Conservation (phyloP, 352 stramenopile genomes). For the Pythium apleroticum region DNA sequence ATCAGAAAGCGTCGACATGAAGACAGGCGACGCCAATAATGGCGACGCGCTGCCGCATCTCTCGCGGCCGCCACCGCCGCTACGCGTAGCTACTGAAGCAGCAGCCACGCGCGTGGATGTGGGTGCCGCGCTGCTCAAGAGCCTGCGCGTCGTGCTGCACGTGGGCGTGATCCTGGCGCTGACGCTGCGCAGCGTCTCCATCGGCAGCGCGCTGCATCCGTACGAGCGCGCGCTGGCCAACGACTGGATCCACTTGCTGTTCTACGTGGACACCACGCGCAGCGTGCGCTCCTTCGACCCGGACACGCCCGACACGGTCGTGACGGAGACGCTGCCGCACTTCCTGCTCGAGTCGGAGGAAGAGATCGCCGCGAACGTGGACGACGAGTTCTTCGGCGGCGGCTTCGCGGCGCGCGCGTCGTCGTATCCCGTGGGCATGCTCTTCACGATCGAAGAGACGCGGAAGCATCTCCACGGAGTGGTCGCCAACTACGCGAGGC, state of each 20-base stretch:
- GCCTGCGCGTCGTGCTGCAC: slow-evolving; percentile 41
- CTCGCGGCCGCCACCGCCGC: background rate
- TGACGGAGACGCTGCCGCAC: slow-evolving; percentile 50
- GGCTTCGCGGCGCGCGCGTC: slow-evolving; percentile 55
- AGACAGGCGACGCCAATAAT: background rate
- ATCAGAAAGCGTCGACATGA: background rate
- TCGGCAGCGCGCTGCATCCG: slow-evolving; percentile 51
- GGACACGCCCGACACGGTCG: slow-evolving; percentile 9
- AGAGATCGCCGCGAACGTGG: slow-evolving; percentile 60
- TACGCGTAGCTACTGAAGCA: background rate
- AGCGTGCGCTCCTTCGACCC: slow-evolving; percentile 14
- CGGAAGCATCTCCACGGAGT: slow-evolving; percentile 65
- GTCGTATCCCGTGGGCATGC: slow-evolving; percentile 53
- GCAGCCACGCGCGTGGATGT: background rate
- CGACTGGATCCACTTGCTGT: slow-evolving; percentile 70
- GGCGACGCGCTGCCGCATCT: background rate
- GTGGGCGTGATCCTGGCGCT: slow-evolving; percentile 41
- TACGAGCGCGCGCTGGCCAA: slow-evolving; percentile 63
- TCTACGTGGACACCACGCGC: slow-evolving; percentile 56
- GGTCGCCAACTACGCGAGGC: slow-evolving; percentile 58
- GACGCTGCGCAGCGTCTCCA: slow-evolving; percentile 43
- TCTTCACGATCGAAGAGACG: slow-evolving; percentile 76
- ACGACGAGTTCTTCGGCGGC: slow-evolving; percentile 58
- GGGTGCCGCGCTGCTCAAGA: slow-evolving; percentile 25
- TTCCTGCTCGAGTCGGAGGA: slow-evolving; percentile 70